A percentile compares a stretch with the other conserved stretches of the same genome.
Evolutionary conservation across 495 filamentous ascomycete genomes (phyloP).

Genomic region (Jackrogersella multiformis): DNA sequence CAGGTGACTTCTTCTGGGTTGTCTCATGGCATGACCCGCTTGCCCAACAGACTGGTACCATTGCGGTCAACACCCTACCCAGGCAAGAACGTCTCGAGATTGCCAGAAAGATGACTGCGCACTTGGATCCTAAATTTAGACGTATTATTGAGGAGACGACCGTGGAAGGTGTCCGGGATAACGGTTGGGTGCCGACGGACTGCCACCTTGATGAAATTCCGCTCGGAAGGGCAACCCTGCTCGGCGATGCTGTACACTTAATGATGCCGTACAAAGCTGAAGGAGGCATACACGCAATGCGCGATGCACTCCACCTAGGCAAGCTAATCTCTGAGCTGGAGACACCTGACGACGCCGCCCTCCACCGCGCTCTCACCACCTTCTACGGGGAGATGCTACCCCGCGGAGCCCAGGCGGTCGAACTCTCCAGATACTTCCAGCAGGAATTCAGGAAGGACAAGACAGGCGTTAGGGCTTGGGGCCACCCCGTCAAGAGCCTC

Average conservation of each 20-base stretch:
- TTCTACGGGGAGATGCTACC: slow-evolving; percentile 39
- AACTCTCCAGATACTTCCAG: slow-evolving; percentile 32
- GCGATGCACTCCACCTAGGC: slow-evolving; percentile 31
- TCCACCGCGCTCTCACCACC: slow-evolving; percentile 26
- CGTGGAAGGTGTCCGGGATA: slow-evolving; percentile 26
- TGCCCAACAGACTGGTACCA: slow-evolving; percentile 26
- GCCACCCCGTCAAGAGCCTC: slow-evolving; percentile 32
- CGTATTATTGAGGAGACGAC: slow-evolving; percentile 36
- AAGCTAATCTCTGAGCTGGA: slow-evolving; percentile 27
- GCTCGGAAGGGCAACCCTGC: slow-evolving; percentile 52
- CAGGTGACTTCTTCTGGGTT: slow-evolving; percentile 46
- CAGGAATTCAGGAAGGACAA: slow-evolving; percentile 33
- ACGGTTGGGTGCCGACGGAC: slow-evolving; percentile 35
- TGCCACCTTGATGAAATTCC: slow-evolving; percentile 40
- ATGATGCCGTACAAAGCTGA: slow-evolving; percentile 61
- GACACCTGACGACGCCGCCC: slow-evolving; percentile 30
- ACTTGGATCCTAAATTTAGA: slow-evolving; percentile 38
- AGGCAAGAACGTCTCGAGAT: slow-evolving; percentile 32
- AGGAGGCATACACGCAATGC: slow-evolving; percentile 38
- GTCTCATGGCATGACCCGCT: slow-evolving; percentile 36
- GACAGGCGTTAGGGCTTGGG: slow-evolving; percentile 27
- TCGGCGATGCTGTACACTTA: slow-evolving; percentile 64
- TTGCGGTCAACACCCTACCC: slow-evolving; percentile 17
- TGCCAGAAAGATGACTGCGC: slow-evolving; percentile 30
- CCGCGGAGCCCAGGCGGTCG: slow-evolving; percentile 33